phyloP scores from a whole-genome alignment of 164 flowering plant genomes.

The Chloranthus sessilifolius region DNA sequence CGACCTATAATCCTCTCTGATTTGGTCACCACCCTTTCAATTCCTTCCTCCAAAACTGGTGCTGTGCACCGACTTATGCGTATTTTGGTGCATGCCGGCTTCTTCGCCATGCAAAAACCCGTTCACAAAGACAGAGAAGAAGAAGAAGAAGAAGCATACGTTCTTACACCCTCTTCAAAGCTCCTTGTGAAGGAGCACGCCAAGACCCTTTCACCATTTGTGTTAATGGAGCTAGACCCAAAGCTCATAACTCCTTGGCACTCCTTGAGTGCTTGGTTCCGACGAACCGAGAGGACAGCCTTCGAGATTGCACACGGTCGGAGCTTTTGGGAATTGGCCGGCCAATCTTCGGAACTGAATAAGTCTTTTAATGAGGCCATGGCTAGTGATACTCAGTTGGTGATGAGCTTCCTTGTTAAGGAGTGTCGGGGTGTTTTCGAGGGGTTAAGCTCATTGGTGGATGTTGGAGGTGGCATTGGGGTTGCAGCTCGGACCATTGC shows the following conservation, averaged over 20 bases:
- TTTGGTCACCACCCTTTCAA: slow-evolving; percentile 13
- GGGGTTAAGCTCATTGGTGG: not conserved
- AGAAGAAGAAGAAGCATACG: slow-evolving; percentile 25
- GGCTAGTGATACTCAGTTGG: not conserved
- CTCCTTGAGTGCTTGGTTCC: slow-evolving; percentile 20
- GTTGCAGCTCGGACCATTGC: not conserved
- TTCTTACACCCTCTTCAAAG: slow-evolving; percentile 24
- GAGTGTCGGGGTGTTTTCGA: not conserved
- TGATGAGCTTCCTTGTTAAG: not conserved
- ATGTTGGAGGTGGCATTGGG: not conserved
- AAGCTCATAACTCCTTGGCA: slow-evolving; percentile 18
- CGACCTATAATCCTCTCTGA: slow-evolving; percentile 26
- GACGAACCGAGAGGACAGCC: slow-evolving; percentile 8
- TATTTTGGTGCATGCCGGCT: slow-evolving; percentile 30
- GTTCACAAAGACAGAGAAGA: slow-evolving; percentile 4
- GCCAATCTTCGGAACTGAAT: slow-evolving; percentile 5
- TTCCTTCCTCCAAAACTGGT: slow-evolving; percentile 11
- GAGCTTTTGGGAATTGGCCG: slow-evolving; percentile 18
- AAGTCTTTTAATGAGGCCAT: slow-evolving; percentile 15
- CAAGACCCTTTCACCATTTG: slow-evolving; percentile 11
- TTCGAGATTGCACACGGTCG: slow-evolving; percentile 23
- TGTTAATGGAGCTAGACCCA: slow-evolving; percentile 17
- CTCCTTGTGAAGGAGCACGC: slow-evolving; percentile 17
- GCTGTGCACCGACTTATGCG: slow-evolving; percentile 35
- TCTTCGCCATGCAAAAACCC: slow-evolving; percentile 18